phyloP scores from a whole-genome alignment of 2,329 filamentous ascomycete species.

The Talaromyces amestolkiae region DNA sequence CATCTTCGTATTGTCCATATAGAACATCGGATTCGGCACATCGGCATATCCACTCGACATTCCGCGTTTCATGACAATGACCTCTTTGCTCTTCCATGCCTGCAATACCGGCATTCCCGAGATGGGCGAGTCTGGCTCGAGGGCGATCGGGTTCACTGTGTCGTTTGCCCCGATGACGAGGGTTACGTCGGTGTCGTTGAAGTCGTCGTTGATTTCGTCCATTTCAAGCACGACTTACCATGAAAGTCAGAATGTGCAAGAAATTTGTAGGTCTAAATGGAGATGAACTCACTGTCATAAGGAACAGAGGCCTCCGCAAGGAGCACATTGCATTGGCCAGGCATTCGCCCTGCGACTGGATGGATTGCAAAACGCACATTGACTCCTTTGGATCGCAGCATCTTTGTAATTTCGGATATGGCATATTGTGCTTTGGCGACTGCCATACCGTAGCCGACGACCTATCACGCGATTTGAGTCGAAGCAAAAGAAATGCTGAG shows the following conservation, averaged over 20 bases:
- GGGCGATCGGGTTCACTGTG: slow-evolving; percentile 84
- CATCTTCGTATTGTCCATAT: slow-evolving; percentile 86
- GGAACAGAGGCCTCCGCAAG: slow-evolving; percentile 84
- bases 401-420: slow-evolving; percentile 74
- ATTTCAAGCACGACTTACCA: slow-evolving; percentile 73
- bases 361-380: slow-evolving; percentile 88
- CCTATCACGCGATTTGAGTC: slow-evolving; percentile 22
- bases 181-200: slow-evolving; percentile 77
- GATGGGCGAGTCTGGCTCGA: slow-evolving; percentile 79
- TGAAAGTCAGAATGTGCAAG: slow-evolving; percentile 20
- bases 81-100: slow-evolving; percentile 91
- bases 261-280: background rate
- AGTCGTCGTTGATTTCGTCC: slow-evolving; percentile 96
- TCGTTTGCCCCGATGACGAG: slow-evolving; percentile 91
- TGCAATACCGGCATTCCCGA: slow-evolving; percentile 91
- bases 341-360: slow-evolving; percentile 87
- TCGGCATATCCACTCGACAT: slow-evolving; percentile 88
- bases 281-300: slow-evolving; percentile 64
- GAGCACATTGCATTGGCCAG: slow-evolving; percentile 87
- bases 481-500: background rate
- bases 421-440: slow-evolving; percentile 92
- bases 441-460: slow-evolving; percentile 91
- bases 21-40: slow-evolving; percentile 91
- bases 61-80: slow-evolving; percentile 88
- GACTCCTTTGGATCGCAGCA: slow-evolving; percentile 71